phyloP scores from a whole-genome alignment of 345 rosid genomes.

The Eutrema yunnanense region DNA sequence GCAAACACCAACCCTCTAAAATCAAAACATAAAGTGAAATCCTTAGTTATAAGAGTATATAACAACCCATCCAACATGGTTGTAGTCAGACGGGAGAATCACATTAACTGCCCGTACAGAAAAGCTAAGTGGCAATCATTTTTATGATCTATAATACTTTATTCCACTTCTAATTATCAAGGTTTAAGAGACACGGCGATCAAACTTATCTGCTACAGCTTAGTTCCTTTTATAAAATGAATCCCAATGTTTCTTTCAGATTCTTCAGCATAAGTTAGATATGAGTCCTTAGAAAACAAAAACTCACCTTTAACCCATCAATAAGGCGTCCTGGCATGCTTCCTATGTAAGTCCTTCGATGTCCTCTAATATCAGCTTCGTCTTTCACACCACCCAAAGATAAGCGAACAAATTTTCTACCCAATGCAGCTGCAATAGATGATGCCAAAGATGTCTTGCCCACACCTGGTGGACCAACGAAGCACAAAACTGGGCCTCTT shows the following conservation, averaged over 20 bases:
- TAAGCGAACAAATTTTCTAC: constrained; percentile 87
- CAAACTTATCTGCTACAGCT: neutral
- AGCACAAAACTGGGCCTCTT: constrained; percentile 93
- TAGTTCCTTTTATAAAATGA: neutral
- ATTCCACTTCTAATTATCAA: neutral
- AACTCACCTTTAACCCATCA: constrained; percentile 83
- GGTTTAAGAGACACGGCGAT: neutral
- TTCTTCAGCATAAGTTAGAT: neutral
- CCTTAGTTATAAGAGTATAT: neutral
- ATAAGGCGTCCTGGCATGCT: constrained; percentile 99
- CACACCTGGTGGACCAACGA: constrained; percentile 99
- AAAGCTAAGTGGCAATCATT: neutral
- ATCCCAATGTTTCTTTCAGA: neutral
- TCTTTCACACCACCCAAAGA: constrained; percentile 99
- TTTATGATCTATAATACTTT: neutral
- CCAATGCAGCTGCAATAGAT: constrained; percentile 90
- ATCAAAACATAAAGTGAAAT: constrained; percentile 25
- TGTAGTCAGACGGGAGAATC: neutral
- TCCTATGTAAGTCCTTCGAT: constrained; percentile 95
- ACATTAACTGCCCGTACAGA: neutral
- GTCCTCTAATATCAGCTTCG: constrained; percentile 99
- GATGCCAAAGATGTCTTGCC: constrained; percentile 99
- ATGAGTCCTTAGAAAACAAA: neutral
- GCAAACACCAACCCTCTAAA: constrained; percentile 88
- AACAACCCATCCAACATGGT: neutral